phyloP scores from a whole-genome alignment of 2,329 filamentous ascomycete genomes.

The Fusarium sp. region DNA sequence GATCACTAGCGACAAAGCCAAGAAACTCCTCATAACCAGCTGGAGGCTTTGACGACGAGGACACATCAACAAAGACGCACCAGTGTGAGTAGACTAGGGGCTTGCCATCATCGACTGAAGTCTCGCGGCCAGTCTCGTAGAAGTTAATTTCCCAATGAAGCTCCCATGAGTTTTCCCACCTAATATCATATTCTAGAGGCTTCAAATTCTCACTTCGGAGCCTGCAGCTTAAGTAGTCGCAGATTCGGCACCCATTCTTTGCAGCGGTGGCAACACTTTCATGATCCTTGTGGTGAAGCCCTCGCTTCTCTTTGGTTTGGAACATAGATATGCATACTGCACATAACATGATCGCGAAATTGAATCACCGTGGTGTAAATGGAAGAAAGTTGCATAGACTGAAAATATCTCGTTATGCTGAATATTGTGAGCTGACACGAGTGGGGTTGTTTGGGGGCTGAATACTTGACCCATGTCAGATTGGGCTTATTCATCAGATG shows the following conservation, averaged over 20 bases:
- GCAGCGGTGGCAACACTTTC: neutral
- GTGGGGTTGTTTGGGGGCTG: neutral
- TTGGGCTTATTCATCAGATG: no score
- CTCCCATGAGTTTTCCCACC: neutral
- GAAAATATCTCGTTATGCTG: neutral
- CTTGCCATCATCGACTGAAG: neutral
- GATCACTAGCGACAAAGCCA: accelerated
- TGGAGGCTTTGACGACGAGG: neutral
- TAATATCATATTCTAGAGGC: neutral
- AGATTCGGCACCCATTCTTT: neutral
- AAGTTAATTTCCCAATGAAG: neutral
- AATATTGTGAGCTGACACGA: neutral
- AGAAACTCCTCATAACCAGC: neutral
- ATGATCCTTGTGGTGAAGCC: neutral
- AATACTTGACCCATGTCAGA: neutral
- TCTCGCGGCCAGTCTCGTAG: neutral
- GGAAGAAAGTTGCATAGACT: neutral
- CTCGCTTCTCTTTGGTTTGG: neutral
- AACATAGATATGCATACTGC: neutral
- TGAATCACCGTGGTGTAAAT: accelerated
- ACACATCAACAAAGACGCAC: neutral
- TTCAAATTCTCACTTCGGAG: neutral
- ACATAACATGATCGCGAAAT: neutral
- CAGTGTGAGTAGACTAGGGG: neutral
- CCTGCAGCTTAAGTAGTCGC: neutral